Percentiles rank a stretch among this genome's conserved stretches.
These are phyloP conservation scores for Cladobotryum mycophilum DNA, from an alignment of 2,329 filamentous ascomycete genomes.

Conservation along the genomic window DNA sequence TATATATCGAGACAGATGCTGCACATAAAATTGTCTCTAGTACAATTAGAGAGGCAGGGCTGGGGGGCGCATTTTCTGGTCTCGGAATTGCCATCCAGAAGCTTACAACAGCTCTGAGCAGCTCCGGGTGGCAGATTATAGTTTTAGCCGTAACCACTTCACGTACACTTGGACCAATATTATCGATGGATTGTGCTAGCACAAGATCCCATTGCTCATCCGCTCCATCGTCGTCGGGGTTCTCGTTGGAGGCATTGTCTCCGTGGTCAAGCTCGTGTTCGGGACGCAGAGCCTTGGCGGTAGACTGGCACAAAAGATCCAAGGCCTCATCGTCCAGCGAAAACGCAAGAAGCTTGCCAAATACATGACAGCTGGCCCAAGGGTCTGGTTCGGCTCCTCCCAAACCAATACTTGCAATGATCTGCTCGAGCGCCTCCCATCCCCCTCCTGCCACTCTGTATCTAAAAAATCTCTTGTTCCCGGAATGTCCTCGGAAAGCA, in stretches of 20 bases:
- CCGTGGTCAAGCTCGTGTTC: slow-evolving; percentile 20
- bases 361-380: slow-evolving; percentile 65
- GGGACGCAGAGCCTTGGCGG: slow-evolving; percentile 31
- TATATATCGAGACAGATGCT: slow-evolving; percentile 57
- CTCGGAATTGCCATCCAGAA: slow-evolving; percentile 59
- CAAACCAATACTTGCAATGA: slow-evolving; percentile 60
- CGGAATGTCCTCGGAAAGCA: slow-evolving; percentile 69
- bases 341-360: slow-evolving; percentile 76
- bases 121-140: slow-evolving; percentile 53
- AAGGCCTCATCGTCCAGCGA: slow-evolving; percentile 72
- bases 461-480: slow-evolving; percentile 83
- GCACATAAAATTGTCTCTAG: slow-evolving; percentile 57
- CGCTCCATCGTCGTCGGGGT: slow-evolving; percentile 26
- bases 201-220: slow-evolving; percentile 35
- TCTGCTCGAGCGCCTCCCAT: slow-evolving; percentile 70
- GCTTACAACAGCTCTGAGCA: slow-evolving; percentile 55
- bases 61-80: slow-evolving; percentile 35
- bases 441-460: slow-evolving; percentile 69
- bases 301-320: slow-evolving; percentile 58
- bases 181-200: slow-evolving; percentile 31
- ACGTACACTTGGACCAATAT: slow-evolving; percentile 35
- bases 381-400: slow-evolving; percentile 61
- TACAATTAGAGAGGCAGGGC: slow-evolving; percentile 55
- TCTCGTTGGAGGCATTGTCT: slow-evolving; percentile 4
- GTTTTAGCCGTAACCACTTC: slow-evolving; percentile 46